Evolutionary conservation across 1,139 yeast genomes (phyloP).

Genomic region (Debaryomycetaceae sp.): DNA sequence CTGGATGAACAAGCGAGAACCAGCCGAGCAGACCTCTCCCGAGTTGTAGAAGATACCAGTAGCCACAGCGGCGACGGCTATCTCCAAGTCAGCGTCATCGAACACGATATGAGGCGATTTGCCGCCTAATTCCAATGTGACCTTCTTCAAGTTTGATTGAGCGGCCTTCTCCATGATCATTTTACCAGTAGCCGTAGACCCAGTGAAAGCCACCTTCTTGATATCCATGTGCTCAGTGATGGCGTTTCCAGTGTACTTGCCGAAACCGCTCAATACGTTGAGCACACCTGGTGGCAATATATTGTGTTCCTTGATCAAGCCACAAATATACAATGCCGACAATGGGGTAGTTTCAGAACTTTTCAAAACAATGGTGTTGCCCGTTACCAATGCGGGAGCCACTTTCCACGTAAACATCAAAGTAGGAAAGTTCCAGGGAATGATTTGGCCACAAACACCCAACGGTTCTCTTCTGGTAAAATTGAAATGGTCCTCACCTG

Average conservation of each 20-base stretch:
- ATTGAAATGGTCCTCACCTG: constrained; percentile 48
- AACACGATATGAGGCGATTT: constrained; percentile 30
- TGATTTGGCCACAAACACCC: constrained; percentile 37
- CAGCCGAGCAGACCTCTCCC: constrained; percentile 89
- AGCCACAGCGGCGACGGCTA: constrained; percentile 32
- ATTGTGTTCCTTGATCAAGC: constrained; percentile 25
- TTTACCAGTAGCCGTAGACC: constrained; percentile 34
- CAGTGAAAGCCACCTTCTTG: constrained; percentile 34
- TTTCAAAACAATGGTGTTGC: constrained; percentile 31
- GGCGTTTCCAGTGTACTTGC: constrained; percentile 28
- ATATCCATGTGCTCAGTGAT: constrained; percentile 27
- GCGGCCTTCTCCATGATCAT: constrained; percentile 30
- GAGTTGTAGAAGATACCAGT: constrained; percentile 66
- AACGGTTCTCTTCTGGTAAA: constrained; percentile 19
- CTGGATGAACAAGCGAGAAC: constrained; percentile 77
- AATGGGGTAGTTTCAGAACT: constrained; percentile 34
- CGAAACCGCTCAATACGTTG: constrained; percentile 30
- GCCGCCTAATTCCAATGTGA: constrained; percentile 33
- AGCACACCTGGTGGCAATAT: constrained; percentile 31
- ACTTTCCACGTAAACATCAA: constrained; percentile 36
- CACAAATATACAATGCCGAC: constrained; percentile 28
- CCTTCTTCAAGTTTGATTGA: constrained; percentile 27
- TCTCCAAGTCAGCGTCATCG: constrained; percentile 35
- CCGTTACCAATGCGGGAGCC: constrained; percentile 32
- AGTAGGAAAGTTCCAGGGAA: constrained; percentile 37